These are phyloP conservation scores for Candida ovalis DNA, from an alignment of 805 yeast genomes.

Conservation along the genomic window DNA sequence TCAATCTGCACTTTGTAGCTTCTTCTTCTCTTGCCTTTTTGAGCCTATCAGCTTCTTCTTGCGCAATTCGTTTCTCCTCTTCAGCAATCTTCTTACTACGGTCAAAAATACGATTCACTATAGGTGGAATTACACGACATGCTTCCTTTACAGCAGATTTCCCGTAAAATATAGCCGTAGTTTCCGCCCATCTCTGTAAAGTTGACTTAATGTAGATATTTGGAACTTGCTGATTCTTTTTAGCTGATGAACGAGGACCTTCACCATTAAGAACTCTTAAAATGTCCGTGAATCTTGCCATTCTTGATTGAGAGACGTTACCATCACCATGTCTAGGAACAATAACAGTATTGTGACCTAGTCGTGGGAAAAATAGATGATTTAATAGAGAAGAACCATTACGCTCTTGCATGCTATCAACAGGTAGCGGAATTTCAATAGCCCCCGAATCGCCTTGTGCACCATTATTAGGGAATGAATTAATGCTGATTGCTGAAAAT, in stretches of 20 bases:
- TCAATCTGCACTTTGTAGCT: constrained; percentile 16
- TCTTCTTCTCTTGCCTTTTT: constrained; percentile 28
- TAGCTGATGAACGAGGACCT: constrained; percentile 5
- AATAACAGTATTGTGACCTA: constrained; percentile 1
- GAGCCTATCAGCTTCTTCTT: constrained; percentile 26
- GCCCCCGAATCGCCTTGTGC: constrained; percentile 9
- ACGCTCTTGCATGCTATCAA: constrained; percentile 6
- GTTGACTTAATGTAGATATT: constrained; percentile 35
- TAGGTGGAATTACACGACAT: constrained; percentile 35
- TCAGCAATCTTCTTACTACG: constrained; percentile 40
- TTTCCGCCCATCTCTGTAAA: constrained; percentile 65
- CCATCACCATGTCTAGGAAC: constrained; percentile 4
- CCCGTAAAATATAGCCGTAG: constrained; percentile 48
- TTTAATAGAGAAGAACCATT: constrained; percentile 9
- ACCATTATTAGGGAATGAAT: constrained; percentile 6
- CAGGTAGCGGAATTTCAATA: constrained; percentile 9
- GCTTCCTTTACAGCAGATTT: constrained; percentile 33
- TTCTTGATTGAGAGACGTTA: constrained; percentile 8
- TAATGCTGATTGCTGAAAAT: constrained; percentile 9
- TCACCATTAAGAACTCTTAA: constrained; percentile 18
- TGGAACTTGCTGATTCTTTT: constrained; percentile 18
- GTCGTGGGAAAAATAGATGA: constrained; percentile 13
- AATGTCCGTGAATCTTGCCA: constrained; percentile 16
- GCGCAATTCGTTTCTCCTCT: constrained; percentile 27
- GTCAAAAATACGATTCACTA: constrained; percentile 45